phyloP scores from a whole-genome alignment of 176 grass and related monocot species.

The Hyparrhenia diplandra region DNA sequence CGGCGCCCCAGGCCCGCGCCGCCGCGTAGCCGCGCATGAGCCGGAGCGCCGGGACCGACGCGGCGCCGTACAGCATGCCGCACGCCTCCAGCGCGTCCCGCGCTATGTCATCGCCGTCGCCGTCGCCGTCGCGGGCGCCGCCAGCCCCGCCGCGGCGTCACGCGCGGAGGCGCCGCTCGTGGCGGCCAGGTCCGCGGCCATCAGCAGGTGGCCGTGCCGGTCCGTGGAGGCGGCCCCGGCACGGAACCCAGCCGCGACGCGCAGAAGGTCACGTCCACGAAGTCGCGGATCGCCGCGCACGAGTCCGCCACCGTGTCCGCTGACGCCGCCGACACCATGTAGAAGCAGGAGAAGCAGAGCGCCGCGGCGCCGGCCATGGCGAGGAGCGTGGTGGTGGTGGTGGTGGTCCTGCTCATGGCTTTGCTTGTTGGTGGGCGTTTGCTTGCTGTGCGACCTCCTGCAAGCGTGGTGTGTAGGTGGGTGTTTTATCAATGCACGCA shows the following conservation, averaged over 20 bases:
- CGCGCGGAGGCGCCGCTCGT: background rate
- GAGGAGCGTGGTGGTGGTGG: background rate
- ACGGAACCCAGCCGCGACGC: conserved; percentile 14
- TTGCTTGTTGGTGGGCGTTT: background rate
- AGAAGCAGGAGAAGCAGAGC: background rate
- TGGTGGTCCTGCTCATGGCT: background rate
- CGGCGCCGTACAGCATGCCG: conserved; percentile 42
- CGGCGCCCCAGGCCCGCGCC: conserved; percentile 1
- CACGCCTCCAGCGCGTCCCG: conserved; percentile 42
- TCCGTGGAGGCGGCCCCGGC: background rate
- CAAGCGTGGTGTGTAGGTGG: background rate
- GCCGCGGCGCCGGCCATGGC: background rate
- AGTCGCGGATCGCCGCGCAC: conserved; percentile 42
- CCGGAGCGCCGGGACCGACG: conserved; percentile 31
- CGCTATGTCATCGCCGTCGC: background rate
- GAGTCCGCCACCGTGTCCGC: conserved; percentile 18
- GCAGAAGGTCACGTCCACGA: conserved; percentile 37
- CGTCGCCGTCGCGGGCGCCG: background rate
- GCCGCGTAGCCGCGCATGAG: conserved; percentile 37
- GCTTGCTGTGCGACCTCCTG: background rate
- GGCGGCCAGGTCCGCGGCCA: conserved; percentile 31
- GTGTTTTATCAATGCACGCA: background rate
- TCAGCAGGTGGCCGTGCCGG: conserved; percentile 40
- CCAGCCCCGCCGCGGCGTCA: background rate
- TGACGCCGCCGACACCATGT: no score